A percentile compares a stretch with the other conserved stretches of the same genome.
phyloP scores from a whole-genome alignment of 2,329 filamentous ascomycete species.

The Annulohypoxylon truncatum region DNA sequence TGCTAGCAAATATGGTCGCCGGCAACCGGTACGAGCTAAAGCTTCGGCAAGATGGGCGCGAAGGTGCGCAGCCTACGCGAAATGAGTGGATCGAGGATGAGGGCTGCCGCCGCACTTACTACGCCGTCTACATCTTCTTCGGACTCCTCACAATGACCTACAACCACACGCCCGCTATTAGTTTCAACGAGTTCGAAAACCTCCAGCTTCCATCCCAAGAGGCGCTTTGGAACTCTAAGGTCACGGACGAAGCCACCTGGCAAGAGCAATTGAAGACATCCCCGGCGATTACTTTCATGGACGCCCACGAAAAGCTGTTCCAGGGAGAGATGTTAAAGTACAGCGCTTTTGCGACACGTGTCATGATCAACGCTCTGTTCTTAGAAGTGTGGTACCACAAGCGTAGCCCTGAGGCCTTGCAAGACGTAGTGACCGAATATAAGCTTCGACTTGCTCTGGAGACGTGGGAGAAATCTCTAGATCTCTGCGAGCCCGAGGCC shows the following conservation, averaged over 20 bases:
- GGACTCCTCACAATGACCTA: slow-evolving; percentile 93
- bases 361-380: slow-evolving; percentile 99
- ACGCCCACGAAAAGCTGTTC: slow-evolving; percentile 95
- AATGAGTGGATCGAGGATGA: slow-evolving; percentile 97
- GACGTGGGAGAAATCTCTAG: slow-evolving; percentile 98
- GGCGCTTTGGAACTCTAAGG: slow-evolving; percentile 89
- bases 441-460: slow-evolving; percentile 95
- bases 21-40: slow-evolving; percentile 97
- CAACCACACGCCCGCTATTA: slow-evolving; percentile 97
- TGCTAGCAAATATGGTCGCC: slow-evolving; percentile 98
- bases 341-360: slow-evolving; percentile 94
- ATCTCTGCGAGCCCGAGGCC: slow-evolving; percentile 90
- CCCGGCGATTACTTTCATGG: slow-evolving; percentile 85
- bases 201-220: slow-evolving; percentile 93
- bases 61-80: slow-evolving; percentile 78
- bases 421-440: slow-evolving; percentile 98
- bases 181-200: slow-evolving; percentile 97
- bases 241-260: slow-evolving; percentile 84
- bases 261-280: slow-evolving; percentile 78
- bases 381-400: slow-evolving; percentile 99
- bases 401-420: slow-evolving; percentile 94
- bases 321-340: slow-evolving; percentile 91
- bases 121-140: slow-evolving; percentile 99
- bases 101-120: slow-evolving; percentile 95
- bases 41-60: slow-evolving; percentile 88